Evolutionary conservation across 2,329 filamentous ascomycete species (phyloP).

Genomic region (Salinomyces thailandicus): DNA sequence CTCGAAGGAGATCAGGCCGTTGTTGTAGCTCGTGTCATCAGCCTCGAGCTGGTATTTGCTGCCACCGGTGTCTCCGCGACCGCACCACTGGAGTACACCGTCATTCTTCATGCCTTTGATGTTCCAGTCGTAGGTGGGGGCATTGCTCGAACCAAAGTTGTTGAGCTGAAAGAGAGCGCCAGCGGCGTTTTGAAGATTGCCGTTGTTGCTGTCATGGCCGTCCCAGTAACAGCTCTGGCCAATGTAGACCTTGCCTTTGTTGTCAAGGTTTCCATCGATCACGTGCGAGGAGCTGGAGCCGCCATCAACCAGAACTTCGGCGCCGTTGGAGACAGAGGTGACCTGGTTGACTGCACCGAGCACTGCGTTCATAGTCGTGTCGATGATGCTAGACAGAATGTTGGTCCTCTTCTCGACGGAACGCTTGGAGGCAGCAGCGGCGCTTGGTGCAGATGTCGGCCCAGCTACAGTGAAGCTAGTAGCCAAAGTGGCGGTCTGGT

Average conservation of each 20-base stretch:
- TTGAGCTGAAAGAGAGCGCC: slow-evolving; percentile 7
- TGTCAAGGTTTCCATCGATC: slow-evolving; percentile 6
- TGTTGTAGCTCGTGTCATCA: slow-evolving; percentile 2
- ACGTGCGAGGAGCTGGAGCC: slow-evolving; percentile 3
- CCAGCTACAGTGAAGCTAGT: slow-evolving; percentile 13
- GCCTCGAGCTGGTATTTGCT: slow-evolving; percentile 2
- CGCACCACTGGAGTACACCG: slow-evolving; percentile 7
- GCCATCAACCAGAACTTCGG: neutral
- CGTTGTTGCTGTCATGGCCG: slow-evolving; percentile 7
- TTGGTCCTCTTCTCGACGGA: slow-evolving; percentile 2
- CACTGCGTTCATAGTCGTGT: neutral
- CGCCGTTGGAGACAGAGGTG: neutral
- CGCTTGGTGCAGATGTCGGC: slow-evolving; percentile 9
- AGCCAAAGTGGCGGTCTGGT: slow-evolving; percentile 11
- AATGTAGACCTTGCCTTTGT: slow-evolving; percentile 5
- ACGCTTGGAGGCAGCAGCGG: slow-evolving; percentile 7
- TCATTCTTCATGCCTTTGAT: slow-evolving; percentile 3
- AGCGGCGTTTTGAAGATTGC: slow-evolving; percentile 5
- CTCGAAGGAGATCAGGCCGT: slow-evolving; percentile 9
- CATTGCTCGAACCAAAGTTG: slow-evolving; percentile 2
- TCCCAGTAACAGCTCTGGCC: slow-evolving; percentile 7
- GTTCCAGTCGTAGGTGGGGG: slow-evolving; percentile 5
- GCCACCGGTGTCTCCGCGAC: slow-evolving; percentile 6
- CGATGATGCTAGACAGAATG: slow-evolving; percentile 1
- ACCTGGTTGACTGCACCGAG: no score